Base-by-base conservation (phyloP, 768 basidiomycete species). In the Kwoniella pini region DNA sequence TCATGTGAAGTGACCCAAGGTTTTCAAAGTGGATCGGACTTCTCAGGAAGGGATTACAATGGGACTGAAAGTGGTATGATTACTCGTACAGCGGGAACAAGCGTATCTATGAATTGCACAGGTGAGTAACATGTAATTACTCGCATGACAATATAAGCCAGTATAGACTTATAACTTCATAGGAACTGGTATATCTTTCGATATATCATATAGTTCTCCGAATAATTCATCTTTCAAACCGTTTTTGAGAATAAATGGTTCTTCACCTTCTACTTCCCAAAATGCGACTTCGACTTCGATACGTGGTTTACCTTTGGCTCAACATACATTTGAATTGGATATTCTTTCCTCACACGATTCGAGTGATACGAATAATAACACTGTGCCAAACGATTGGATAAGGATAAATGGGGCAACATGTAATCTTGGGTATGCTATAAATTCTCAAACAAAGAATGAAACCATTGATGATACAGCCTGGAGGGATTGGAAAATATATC, bases 391-490 rank as follows among this genome's bases (percentile, higher is more conserved):
- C 17, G 52, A 63, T 13, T 54, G 46, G 52, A 44, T 69, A 15
- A 26, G 30, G 17, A 54, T 74, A 27, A 43, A 62, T 21, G 72
- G 70, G 26, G 62, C 56, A 12, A 50, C 21, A 2, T 57, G 60
- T 10, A 38, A 53, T 15, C 24, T 69, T 7, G 69, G 68, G 1
- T 45, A 44, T n/a, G 30, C 36, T 22, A 31, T 68, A 22, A 26
- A 55, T 7, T 54, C 52, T 3, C 12, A 53, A 4, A 61, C 63
- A 10, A 63, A 38, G 19, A 69, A 67, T 45, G 43, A 39, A 17
- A 67, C 69, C 17, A 63, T 74, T 21, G 72, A 74, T 55, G 72
- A 74, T 63, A 55, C 72, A 12, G 70, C 65, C 17, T 74, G 72
- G 72, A 53, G 70, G 30, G 59, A 63, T 26, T 45, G 62, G 49